Evolutionary conservation across 2,329 filamentous ascomycete species (phyloP).

Genomic region (Pseudodiploospora longispora): DNA sequence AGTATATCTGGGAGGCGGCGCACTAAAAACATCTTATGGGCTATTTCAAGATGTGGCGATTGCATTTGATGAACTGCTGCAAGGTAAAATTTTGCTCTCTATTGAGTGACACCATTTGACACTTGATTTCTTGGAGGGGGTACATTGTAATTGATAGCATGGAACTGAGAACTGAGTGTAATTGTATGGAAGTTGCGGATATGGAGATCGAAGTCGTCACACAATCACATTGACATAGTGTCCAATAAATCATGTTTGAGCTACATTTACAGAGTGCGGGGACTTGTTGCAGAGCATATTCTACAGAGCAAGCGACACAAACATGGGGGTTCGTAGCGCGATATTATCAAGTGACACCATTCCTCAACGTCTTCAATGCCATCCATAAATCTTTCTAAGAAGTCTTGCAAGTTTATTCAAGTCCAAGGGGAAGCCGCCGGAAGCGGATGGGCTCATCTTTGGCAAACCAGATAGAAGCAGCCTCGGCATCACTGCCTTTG

Average conservation of each 20-base stretch:
- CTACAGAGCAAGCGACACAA: no score
- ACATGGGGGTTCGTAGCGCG: no score
- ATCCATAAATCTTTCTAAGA: no score
- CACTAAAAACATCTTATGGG: conserved; percentile 15
- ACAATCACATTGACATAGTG: conserved; percentile 6
- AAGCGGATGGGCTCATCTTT: background rate
- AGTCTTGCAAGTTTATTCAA: background rate
- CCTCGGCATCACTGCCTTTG: background rate
- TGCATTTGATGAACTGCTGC: conserved; percentile 19
- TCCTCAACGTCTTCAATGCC: no score
- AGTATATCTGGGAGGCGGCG: conserved; percentile 21
- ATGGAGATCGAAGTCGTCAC: conserved; percentile 7
- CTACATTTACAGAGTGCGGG: no score
- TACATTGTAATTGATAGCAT: conserved; percentile 20
- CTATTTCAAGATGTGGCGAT: conserved; percentile 8
- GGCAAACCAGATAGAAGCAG: conserved; percentile 4
- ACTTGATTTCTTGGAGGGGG: conserved; percentile 26
- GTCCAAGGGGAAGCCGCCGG: background rate
- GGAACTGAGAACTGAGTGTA: conserved; percentile 19
- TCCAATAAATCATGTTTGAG: background rate
- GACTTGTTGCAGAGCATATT: no score
- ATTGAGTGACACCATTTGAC: conserved; percentile 24
- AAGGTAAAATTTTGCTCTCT: conserved; percentile 19
- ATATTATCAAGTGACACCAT: no score
- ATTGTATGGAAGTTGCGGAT: conserved; percentile 19